Base-by-base conservation (phyloP, 257 asterid genomes). In the Lithospermum erythrorhizon region DNA sequence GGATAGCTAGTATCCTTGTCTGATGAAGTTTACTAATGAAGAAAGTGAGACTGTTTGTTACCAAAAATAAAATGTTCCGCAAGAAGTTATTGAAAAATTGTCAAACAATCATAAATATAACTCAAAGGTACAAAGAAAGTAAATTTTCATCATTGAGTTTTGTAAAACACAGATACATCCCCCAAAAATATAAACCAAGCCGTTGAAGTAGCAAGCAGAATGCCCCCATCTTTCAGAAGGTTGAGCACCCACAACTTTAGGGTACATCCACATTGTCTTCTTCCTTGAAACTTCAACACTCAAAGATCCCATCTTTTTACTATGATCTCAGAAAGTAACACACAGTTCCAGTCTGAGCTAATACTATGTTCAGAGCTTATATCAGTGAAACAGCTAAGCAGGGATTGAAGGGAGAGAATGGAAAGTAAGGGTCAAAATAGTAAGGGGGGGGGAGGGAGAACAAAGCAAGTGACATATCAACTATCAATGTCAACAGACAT, bases 221-320 rank as follows among this genome's bases (percentile, higher is more conserved):
- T 91, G 96, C 53, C 98, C 98, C 98, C 98, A 91, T 86, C 98
- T 88, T 75, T 88, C 90, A 69, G 90, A 83, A 81, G 95, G 96
- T 67, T 69, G 75, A 57, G 81, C 72, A 41, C 94, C 96, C 72
- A 70, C 62, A 57, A 86, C 77, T 72, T 81, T 86, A 27, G 96
- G 98, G 70, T 70, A 77, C 27, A 78, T 41, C 96, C 87, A 82
- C 94, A 85, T 81, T 81, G 93, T 81, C 65, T 76, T 83, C 68
- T 76, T 85, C 71, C 70, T 75, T 68, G 68, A 66, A 60, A 63
- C 73, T 60, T 70, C 86, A 70, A 69, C 75, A 53, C 74, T 83
- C 53, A 80, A 72, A 78, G 91, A 90, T 10, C 82, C 94, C 95
- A 83, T 79, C 21, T 51, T 19, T 57, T 35, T 54, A 45, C 17